Evolutionary conservation across 2,329 filamentous ascomycete species (phyloP).

Genomic region (Xylaria polymorpha): DNA sequence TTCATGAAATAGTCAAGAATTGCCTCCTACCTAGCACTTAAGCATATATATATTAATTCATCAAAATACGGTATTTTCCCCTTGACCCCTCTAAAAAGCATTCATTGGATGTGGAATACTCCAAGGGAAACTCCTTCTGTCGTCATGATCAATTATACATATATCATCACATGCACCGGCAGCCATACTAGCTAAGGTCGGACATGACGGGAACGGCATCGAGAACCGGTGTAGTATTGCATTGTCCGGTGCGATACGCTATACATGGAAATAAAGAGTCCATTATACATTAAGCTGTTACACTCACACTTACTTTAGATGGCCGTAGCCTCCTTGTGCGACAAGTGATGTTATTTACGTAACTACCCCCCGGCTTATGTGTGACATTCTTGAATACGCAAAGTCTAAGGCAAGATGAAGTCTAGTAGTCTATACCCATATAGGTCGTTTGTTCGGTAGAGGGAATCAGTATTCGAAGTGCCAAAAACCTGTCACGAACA

Average conservation of each 20-base stretch:
- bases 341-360: neutral
- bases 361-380: neutral
- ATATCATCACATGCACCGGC: conserved; percentile 1
- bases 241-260: neutral
- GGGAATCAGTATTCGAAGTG: neutral
- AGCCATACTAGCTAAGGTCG: neutral
- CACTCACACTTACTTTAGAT: neutral
- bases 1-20: neutral
- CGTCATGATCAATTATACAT: neutral
- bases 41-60: neutral
- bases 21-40: neutral
- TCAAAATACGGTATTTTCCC: neutral
- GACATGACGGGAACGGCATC: no score
- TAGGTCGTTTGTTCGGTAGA: neutral
- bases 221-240: conserved; percentile 7
- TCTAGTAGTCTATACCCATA: neutral
- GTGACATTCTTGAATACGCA: neutral
- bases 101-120: neutral
- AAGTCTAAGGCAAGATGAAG: neutral
- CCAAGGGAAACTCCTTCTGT: neutral
- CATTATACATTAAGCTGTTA: conserved; percentile 1
- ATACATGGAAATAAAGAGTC: neutral
- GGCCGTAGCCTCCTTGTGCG: neutral
- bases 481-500: neutral
- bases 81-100: neutral